Evolutionary conservation across 2,329 filamentous ascomycete genomes (phyloP).

Genomic region (Epichloe sp.): DNA sequence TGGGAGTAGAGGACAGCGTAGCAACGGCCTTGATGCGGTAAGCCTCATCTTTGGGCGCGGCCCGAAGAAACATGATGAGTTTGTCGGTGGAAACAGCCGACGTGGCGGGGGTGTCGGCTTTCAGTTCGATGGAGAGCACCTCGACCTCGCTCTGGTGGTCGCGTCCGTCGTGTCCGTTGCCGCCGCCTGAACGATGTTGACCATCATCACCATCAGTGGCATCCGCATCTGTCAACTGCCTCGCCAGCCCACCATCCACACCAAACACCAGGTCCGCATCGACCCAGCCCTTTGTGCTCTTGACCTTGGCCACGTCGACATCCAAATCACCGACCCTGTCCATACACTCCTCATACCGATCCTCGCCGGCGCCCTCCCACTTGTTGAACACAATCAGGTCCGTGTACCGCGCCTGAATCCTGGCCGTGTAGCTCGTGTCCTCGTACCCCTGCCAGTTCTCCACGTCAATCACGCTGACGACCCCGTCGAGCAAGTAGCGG

Average conservation of each 20-base stretch:
- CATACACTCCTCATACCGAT: conserved; percentile 61
- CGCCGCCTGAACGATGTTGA: conserved; percentile 9
- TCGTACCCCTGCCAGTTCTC: conserved; percentile 94
- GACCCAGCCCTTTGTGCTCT: conserved; percentile 70
- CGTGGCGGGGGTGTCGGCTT: conserved; percentile 21
- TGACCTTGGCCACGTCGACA: conserved; percentile 69
- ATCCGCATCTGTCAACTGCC: conserved; percentile 31
- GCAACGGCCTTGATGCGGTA: conserved; percentile 80
- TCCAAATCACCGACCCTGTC: conserved; percentile 73
- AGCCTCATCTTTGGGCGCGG: conserved; percentile 81
- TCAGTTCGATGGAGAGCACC: conserved; percentile 69
- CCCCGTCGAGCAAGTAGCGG: conserved; percentile 67
- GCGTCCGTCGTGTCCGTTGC: conserved; percentile 9
- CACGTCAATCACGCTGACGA: conserved; percentile 81
- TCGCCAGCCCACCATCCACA: conserved; percentile 68
- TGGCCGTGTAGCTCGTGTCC: conserved; percentile 78
- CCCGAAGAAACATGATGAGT: conserved; percentile 52
- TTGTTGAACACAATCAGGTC: conserved; percentile 90
- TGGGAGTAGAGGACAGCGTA: conserved; percentile 32
- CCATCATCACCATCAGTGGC: conserved; percentile 12
- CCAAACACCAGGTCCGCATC: conserved; percentile 72
- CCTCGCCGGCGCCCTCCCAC: conserved; percentile 67
- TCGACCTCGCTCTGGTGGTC: conserved; percentile 77
- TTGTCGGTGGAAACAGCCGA: conserved; percentile 42
- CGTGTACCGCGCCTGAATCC: conserved; percentile 78